Evolutionary conservation across 192 early-diverging fungal species (phyloP).

Genomic region (Chytriomyces confervae): DNA sequence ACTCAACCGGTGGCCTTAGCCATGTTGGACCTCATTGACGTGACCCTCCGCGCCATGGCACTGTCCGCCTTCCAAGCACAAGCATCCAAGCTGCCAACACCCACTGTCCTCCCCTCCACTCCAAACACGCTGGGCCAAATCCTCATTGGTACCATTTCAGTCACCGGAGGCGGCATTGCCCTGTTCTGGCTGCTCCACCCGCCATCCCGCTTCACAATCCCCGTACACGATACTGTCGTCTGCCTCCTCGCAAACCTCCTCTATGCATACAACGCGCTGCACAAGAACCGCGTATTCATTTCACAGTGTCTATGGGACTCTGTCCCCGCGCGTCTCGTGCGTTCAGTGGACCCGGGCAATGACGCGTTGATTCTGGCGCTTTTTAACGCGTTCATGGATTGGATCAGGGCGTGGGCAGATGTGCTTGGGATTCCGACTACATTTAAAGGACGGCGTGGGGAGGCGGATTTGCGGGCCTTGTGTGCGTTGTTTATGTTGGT

Average conservation of each 20-base stretch:
- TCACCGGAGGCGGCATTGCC: conserved; percentile 46
- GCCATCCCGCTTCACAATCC: conserved; percentile 30
- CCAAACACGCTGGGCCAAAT: conserved; percentile 35
- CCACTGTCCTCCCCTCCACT: conserved; percentile 23
- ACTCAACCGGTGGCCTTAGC: conserved; percentile 18
- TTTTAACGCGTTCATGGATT: background rate
- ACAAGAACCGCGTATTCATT: conserved; percentile 1
- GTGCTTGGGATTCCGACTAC: background rate
- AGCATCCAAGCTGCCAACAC: background rate
- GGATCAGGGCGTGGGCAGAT: background rate
- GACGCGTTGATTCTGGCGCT: background rate
- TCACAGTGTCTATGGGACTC: background rate
- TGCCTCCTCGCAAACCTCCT: conserved; percentile 22
- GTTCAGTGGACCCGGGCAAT: background rate
- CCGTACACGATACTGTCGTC: conserved; percentile 45
- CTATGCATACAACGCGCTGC: conserved; percentile 20
- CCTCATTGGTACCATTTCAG: conserved; percentile 30
- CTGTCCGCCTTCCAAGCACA: conserved; percentile 5
- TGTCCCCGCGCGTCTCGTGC: background rate
- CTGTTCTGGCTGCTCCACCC: conserved; percentile 29
- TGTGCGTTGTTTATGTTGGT: conserved; percentile 14
- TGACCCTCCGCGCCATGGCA: conserved; percentile 35
- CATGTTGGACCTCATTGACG: conserved; percentile 38
- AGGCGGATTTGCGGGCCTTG: conserved; percentile 8
- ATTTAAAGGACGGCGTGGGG: conserved; percentile 13